These are phyloP conservation scores for Vigna radiata DNA, from an alignment of 306 rosid genomes.

Conservation along the genomic window DNA sequence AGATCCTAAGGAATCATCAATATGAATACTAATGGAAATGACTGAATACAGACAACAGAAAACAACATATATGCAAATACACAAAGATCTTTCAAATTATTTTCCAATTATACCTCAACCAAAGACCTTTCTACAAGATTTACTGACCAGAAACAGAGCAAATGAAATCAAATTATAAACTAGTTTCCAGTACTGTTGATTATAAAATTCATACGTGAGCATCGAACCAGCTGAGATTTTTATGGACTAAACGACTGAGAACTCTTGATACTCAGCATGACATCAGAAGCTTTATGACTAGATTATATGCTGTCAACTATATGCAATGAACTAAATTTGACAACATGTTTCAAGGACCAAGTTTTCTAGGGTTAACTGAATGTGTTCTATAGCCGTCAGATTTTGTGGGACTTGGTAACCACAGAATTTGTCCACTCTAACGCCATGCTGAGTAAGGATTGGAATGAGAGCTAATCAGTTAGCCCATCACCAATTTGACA, in stretches of 20 bases:
- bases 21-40: slow-evolving; percentile 20
- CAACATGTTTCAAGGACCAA: no score
- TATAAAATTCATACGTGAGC: slow-evolving; percentile 28
- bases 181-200: slow-evolving; percentile 15
- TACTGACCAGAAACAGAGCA: slow-evolving; percentile 5
- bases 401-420: no score
- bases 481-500: no score
- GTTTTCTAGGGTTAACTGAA: no score
- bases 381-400: no score
- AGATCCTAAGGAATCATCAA: slow-evolving; percentile 32
- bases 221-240: background rate
- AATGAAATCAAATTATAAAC: slow-evolving; percentile 21
- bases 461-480: no score
- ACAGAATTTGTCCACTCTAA: no score
- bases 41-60: slow-evolving; percentile 26
- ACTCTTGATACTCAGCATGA: slow-evolving; percentile 29
- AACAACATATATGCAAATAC: slow-evolving; percentile 26
- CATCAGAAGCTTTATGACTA: background rate
- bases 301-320: no score
- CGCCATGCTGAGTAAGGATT: no score
- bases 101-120: slow-evolving; percentile 16
- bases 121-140: slow-evolving; percentile 10
- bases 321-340: no score
- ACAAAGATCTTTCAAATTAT: slow-evolving; percentile 14
- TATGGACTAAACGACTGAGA: background rate